Conservation (phyloP, 305 asterid genomes). For the Ilex paraguariensis region DNA sequence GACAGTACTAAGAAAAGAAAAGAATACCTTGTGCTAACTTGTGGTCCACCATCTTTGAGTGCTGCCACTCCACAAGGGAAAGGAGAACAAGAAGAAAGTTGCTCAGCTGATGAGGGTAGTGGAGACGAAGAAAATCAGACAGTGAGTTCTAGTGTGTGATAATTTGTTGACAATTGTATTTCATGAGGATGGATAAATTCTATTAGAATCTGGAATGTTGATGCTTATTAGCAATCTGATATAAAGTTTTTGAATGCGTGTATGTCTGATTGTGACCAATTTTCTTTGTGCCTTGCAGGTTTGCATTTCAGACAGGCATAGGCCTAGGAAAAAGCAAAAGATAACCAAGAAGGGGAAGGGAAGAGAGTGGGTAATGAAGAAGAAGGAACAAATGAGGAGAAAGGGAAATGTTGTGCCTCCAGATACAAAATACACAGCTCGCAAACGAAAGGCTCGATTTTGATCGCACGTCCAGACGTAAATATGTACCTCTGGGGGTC, state of each 20-base stretch:
- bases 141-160: slow-evolving; percentile 32
- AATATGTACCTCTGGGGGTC: too few relatives aligned
- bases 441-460: slow-evolving; percentile 71
- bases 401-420: slow-evolving; percentile 63
- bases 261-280: background rate
- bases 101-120: slow-evolving; percentile 64
- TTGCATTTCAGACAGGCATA: slow-evolving; percentile 56
- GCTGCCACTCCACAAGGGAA: slow-evolving; percentile 50
- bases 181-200: background rate
- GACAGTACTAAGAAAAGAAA: slow-evolving; percentile 78
- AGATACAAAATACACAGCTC: slow-evolving; percentile 68
- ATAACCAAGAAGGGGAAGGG: slow-evolving; percentile 66
- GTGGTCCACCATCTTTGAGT: slow-evolving; percentile 73
- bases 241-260: background rate
- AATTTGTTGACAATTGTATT: background rate
- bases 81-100: slow-evolving; percentile 73
- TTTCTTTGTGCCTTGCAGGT: slow-evolving; percentile 31
- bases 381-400: slow-evolving; percentile 74
- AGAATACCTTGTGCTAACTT: slow-evolving; percentile 86
- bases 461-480: slow-evolving; percentile 16
- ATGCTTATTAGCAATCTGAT: background rate
- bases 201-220: background rate
- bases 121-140: slow-evolving; percentile 70
- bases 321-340: slow-evolving; percentile 71
- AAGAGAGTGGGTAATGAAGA: slow-evolving; percentile 57